phyloP scores from a whole-genome alignment of 768 basidiomycete genomes.

The Gloeophyllum trabeum region DNA sequence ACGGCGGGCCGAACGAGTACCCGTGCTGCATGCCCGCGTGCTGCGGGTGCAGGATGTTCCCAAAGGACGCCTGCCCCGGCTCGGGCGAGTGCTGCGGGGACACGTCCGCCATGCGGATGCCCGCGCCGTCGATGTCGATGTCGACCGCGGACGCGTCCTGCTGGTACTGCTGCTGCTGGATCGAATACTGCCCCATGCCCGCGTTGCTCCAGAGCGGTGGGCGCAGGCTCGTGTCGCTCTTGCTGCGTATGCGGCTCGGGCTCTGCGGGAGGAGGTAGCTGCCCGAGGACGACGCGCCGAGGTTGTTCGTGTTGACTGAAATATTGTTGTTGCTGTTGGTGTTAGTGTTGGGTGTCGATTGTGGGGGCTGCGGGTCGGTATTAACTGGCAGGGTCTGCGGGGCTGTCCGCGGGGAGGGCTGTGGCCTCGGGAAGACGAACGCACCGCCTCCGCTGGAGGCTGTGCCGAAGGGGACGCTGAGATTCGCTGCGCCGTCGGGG shows the following conservation, averaged over 20 bases:
- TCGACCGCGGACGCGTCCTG: constrained; percentile 3
- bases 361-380: constrained; percentile 10
- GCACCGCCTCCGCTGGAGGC: constrained; percentile 41
- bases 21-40: background rate
- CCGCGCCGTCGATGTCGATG: background rate
- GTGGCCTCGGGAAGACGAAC: constrained; percentile 1
- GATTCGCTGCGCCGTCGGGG: constrained; percentile 14
- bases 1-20: background rate
- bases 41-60: constrained; percentile 9
- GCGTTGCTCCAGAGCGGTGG: constrained; percentile 39
- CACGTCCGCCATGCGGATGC: background rate
- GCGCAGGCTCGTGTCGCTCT: constrained; percentile 49
- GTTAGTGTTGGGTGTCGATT: background rate
- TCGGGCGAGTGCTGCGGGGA: constrained; percentile 9
- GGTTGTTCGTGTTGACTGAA: background rate
- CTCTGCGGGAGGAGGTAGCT: constrained; percentile 7
- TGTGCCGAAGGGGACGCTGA: constrained; percentile 42
- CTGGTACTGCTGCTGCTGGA: constrained; percentile 22
- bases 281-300: constrained; percentile 7
- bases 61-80: no score
- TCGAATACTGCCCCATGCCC: no score
- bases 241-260: constrained; percentile 28
- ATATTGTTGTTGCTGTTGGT: background rate
- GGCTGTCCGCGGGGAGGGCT: no score
- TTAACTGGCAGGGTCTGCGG: no score